Evolutionary conservation across 1,139 yeast species (phyloP).

Genomic region (Taphrina confusa): DNA sequence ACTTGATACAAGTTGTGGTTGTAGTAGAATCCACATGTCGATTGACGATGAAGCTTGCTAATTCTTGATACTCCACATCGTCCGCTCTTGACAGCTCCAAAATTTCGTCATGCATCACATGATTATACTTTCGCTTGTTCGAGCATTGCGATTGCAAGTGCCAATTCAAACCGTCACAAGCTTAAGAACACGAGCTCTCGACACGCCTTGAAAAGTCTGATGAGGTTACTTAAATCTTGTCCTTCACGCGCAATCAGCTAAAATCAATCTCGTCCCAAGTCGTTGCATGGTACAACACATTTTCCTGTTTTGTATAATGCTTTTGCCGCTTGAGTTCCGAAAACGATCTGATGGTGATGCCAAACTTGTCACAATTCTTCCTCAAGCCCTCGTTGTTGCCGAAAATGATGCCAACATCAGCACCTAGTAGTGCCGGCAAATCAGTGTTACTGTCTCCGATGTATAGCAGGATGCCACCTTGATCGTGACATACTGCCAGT

Average conservation of each 20-base stretch:
- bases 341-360: not conserved
- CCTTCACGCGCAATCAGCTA: too few relatives aligned
- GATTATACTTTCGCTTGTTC: not conserved
- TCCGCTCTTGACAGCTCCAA: not conserved
- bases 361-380: conserved; percentile 10
- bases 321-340: not conserved
- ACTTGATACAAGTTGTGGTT: too few relatives aligned
- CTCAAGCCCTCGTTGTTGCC: conserved; percentile 16
- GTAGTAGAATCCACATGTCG: not conserved
- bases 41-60: too few relatives aligned
- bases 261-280: conserved; percentile 5
- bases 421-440: conserved; percentile 27
- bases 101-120: not conserved
- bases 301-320: not conserved
- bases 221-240: too few relatives aligned
- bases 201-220: too few relatives aligned
- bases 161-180: too few relatives aligned
- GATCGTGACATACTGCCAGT: not conserved
- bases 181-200: too few relatives aligned
- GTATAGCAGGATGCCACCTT: conserved; percentile 17
- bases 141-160: too few relatives aligned
- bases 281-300: not conserved
- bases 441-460: conserved; percentile 34
- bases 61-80: too few relatives aligned
- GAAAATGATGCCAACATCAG: conserved; percentile 30